Base-by-base conservation (phyloP, 768 basidiomycete species). In the Lenzites betulinus region DNA sequence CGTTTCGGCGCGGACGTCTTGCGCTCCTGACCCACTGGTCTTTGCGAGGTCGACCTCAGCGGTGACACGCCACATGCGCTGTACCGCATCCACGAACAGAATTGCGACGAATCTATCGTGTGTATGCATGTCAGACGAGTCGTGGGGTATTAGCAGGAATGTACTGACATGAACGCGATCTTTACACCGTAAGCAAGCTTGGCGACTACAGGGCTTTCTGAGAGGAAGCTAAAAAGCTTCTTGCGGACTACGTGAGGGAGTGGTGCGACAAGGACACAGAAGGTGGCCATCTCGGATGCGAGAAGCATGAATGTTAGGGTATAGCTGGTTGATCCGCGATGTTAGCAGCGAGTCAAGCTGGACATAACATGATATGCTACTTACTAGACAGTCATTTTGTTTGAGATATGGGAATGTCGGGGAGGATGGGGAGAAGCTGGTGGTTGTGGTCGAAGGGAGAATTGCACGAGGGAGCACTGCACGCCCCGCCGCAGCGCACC, bases 161-260 rank as follows among this genome's bases (percentile, higher is more conserved):
- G 1, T 18, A 74, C 84, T 46, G 58, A 92, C 91, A 97, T 95
- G 80, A 96, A 97, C 9, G 92, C 88, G 61, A 97, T 96, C 74
- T 96, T 96, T 69, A 97, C 81, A 22, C 79, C 94, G 71, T 97
- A 97, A 7, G 93, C 92, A 59, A 96, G 65, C 68, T 95, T 95
- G 20, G 91, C 93, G 54, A 95, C 77, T 59, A 88, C 71, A 56
- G 80, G 76, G 51, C 83, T 92, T 62, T 85, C 84, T 0, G 86
- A 83, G 51, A 91, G 79, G 76, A 89, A 92, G 22, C 73, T 77
- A 66, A 96, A 93, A 49, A 95, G 72, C 0, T 70, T 69, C 78
- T 90, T 88, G 70, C 84, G 84, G 63, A 93, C 65, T 7, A 77
- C 72, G 73, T 92, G 89, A 1, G 94, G 94, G n/a, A 96, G 79